Percentiles rank a stretch among this genome's conserved stretches.
Evolutionary conservation across 1,139 yeast genomes (phyloP).

Genomic region (Saccharomyces hybrid): DNA sequence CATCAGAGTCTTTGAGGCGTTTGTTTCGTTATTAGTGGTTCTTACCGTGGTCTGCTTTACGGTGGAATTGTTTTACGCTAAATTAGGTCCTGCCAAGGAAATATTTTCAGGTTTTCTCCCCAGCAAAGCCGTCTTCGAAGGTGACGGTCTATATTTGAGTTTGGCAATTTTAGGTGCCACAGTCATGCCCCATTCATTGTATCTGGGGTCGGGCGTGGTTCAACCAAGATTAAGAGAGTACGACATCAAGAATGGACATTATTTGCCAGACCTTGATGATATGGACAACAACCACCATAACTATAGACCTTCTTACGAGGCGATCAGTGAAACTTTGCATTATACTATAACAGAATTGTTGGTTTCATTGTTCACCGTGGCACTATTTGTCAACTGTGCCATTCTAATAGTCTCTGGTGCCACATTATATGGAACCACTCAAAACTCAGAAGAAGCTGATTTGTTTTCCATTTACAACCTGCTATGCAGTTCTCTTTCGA

Average conservation of each 20-base stretch:
- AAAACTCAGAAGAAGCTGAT: conserved; percentile 59
- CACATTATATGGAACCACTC: conserved; percentile 52
- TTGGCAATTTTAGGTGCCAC: conserved; percentile 76
- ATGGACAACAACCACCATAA: conserved; percentile 30
- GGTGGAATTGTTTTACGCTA: conserved; percentile 49
- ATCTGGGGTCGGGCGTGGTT: conserved; percentile 67
- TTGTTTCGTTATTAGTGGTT: conserved; percentile 55
- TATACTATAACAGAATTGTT: conserved; percentile 62
- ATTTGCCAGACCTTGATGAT: conserved; percentile 28
- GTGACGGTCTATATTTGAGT: conserved; percentile 56
- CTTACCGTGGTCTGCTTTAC: conserved; percentile 62
- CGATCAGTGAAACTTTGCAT: conserved; percentile 56
- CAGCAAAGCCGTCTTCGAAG: conserved; percentile 44
- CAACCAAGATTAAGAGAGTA: conserved; percentile 65
- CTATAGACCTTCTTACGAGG: conserved; percentile 59
- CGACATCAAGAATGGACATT: conserved; percentile 45
- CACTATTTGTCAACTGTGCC: conserved; percentile 67
- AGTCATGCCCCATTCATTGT: conserved; percentile 77
- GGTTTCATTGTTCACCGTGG: conserved; percentile 59
- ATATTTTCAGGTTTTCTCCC: conserved; percentile 57
- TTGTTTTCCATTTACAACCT: conserved; percentile 64
- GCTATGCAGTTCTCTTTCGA: conserved; percentile 52
- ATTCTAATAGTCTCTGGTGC: conserved; percentile 70
- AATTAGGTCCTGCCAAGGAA: conserved; percentile 33
- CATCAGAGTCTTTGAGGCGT: conserved; percentile 57